These are phyloP conservation scores for Glonium stellatum DNA, from an alignment of 495 filamentous ascomycete species.

Conservation along the genomic window DNA sequence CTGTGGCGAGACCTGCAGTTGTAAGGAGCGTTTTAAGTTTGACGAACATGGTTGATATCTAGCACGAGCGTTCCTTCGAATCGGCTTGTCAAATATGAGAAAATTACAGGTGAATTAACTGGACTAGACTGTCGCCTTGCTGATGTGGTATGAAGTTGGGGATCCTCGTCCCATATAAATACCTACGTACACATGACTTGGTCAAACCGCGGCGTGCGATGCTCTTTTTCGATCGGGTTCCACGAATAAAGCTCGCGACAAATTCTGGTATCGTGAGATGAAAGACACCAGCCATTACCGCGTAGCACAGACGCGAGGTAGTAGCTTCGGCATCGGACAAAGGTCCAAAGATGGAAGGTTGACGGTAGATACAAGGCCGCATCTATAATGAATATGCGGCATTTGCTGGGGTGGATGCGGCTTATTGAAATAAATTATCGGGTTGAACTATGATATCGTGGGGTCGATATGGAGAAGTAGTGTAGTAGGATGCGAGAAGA, in stretches of 20 bases:
- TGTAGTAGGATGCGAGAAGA: neutral
- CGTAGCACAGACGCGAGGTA: neutral
- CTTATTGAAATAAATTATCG: neutral
- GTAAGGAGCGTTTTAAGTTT: neutral
- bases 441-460: neutral
- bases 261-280: neutral
- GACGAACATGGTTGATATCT: neutral
- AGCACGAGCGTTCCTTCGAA: neutral
- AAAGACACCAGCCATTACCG: neutral
- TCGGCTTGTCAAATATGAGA: neutral
- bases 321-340: neutral
- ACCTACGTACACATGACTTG: neutral
- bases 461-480: neutral
- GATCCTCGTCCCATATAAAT: neutral
- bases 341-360: neutral
- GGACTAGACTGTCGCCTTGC: neutral
- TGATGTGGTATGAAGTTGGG: neutral
- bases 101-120: neutral
- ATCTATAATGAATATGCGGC: neutral
- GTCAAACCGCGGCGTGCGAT: neutral
- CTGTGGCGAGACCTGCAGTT: neutral
- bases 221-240: neutral
- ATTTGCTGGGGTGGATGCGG: neutral
- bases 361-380: neutral
- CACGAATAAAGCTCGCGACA: neutral